phyloP scores from a whole-genome alignment of 139 green algal genomes.

The Microglena sp. region DNA sequence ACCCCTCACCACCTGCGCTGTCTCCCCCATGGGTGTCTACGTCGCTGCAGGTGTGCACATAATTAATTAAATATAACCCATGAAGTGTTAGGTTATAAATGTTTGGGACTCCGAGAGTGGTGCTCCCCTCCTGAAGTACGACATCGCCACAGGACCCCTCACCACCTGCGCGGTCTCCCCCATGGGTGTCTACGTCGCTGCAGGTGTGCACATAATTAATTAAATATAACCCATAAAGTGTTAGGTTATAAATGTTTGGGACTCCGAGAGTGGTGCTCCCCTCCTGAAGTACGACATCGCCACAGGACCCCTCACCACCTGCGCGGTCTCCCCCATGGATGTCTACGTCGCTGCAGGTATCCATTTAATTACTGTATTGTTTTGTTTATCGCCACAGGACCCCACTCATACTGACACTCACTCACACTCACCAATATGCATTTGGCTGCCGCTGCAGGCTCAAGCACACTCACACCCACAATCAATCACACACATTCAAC shows the following conservation, averaged over 20 bases:
- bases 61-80: no score
- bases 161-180: constrained; percentile 23
- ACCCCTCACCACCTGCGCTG: constrained; percentile 18
- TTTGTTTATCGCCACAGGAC: no score
- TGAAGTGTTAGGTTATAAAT: no score
- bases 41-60: constrained; percentile 10
- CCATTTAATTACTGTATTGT: no score
- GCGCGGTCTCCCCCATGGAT: constrained; percentile 19
- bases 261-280: constrained; percentile 24
- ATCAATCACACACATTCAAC: no score
- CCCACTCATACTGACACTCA: neutral
- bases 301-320: constrained; percentile 21
- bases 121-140: constrained; percentile 27
- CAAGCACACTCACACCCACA: no score
- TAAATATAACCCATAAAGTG: no score
- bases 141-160: constrained; percentile 24
- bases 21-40: constrained; percentile 22
- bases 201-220: no score
- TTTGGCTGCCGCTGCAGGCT: constrained; percentile 10
- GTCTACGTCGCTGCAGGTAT: no score
- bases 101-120: constrained; percentile 33
- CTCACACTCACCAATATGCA: neutral
- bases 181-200: no score
- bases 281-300: constrained; percentile 30
- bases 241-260: no score